Conservation (phyloP, 495 filamentous ascomycete species). For the Aspergillus egyptiacus region DNA sequence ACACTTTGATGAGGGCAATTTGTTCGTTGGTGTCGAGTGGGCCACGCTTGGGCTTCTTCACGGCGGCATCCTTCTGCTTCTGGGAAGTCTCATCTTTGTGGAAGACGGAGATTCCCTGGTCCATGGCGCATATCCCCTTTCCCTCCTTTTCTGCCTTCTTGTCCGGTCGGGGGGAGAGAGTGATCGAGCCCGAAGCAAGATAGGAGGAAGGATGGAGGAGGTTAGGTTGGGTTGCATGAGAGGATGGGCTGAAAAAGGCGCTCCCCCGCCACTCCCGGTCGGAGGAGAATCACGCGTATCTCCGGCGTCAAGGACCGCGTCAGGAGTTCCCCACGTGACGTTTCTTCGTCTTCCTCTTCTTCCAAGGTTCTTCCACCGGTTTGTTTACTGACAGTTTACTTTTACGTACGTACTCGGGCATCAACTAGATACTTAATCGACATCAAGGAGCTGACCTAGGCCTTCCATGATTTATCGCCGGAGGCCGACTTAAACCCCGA, state of each 20-base stretch:
- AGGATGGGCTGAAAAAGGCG: conserved; percentile 8
- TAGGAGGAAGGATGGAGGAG: conserved; percentile 3
- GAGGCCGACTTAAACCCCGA: too few relatives aligned
- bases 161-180: background rate
- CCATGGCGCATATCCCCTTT: conserved; percentile 12
- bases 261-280: conserved; percentile 12
- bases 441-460: too few relatives aligned
- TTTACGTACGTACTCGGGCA: too few relatives aligned
- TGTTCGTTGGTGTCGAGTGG: conserved; percentile 17
- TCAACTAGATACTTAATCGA: too few relatives aligned
- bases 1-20: conserved; percentile 16
- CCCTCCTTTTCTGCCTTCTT: conserved; percentile 1
- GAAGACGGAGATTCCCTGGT: conserved; percentile 12
- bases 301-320: background rate
- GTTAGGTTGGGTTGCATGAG: conserved; percentile 6
- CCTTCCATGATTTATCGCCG: too few relatives aligned
- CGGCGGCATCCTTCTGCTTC: background rate
- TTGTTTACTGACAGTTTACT: too few relatives aligned
- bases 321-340: background rate
- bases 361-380: too few relatives aligned
- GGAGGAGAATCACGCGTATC: conserved; percentile 1
- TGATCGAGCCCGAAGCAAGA: background rate
- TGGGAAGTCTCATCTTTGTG: conserved; percentile 9
- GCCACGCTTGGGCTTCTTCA: conserved; percentile 7
- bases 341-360: too few relatives aligned